Percentiles rank a stretch among this genome's conserved stretches.
phyloP scores from a whole-genome alignment of 306 rosid species.

The Styphnolobium japonicum region DNA sequence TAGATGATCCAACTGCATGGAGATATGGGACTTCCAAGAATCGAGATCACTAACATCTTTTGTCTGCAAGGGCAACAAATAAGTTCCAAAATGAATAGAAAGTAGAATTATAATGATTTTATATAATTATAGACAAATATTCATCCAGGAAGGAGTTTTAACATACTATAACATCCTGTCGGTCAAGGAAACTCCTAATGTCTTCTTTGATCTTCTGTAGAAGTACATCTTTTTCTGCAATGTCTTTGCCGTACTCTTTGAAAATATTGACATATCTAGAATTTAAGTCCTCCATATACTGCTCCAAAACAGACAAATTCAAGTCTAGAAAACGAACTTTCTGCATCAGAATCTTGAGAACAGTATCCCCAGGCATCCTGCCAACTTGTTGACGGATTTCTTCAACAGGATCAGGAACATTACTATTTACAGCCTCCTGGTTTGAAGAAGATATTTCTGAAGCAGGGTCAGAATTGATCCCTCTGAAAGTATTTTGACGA shows the following conservation, averaged over 20 bases:
- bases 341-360: conserved; percentile 89
- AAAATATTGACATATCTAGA: conserved; percentile 68
- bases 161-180: conserved; percentile 58
- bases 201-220: conserved; percentile 63
- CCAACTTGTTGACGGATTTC: conserved; percentile 70
- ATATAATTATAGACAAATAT: not conserved
- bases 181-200: conserved; percentile 47
- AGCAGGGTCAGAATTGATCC: conserved; percentile 33
- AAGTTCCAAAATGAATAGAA: not conserved
- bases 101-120: not conserved
- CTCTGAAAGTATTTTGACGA: conserved; percentile 18
- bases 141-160: conserved; percentile 19
- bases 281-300: conserved; percentile 73
- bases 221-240: conserved; percentile 48
- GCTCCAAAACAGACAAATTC: conserved; percentile 79
- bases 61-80: conserved; percentile 50
- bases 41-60: conserved; percentile 56
- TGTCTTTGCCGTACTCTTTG: conserved; percentile 57
- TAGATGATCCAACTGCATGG: conserved; percentile 65
- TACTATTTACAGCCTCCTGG: conserved; percentile 38
- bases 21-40: conserved; percentile 71
- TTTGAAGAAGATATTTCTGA: conserved; percentile 34
- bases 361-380: conserved; percentile 95
- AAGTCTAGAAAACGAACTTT: conserved; percentile 76
- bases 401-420: conserved; percentile 60